Percentiles rank a stretch among this genome's conserved stretches.
Conservation (phyloP, 2,329 filamentous ascomycete species). For the Diatrype stigma region DNA sequence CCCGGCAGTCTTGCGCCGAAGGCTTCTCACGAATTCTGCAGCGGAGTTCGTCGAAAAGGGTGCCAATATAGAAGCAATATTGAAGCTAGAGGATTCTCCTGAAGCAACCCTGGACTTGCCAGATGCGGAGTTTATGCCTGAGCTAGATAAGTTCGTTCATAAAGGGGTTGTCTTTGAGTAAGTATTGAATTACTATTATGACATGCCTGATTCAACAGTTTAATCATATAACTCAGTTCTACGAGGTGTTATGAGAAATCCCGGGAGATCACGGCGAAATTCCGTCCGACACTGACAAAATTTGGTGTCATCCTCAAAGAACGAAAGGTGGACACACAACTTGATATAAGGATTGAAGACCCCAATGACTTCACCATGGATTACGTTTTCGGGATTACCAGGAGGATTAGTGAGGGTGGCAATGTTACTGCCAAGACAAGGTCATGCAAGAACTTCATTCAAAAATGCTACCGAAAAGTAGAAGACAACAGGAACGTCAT, state of each 20-base stretch:
- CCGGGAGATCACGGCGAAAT: neutral
- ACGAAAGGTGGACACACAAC: neutral
- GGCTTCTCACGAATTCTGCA: neutral
- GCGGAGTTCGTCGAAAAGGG: neutral
- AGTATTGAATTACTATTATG: neutral
- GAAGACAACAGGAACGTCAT: constrained; percentile 3
- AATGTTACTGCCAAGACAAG: neutral
- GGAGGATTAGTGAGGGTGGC: neutral
- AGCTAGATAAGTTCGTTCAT: neutral
- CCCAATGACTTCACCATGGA: neutral
- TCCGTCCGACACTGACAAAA: neutral
- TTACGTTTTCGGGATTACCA: neutral
- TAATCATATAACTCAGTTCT: neutral
- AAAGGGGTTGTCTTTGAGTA: neutral
- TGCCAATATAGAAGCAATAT: neutral
- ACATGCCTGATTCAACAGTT: neutral
- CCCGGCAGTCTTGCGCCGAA: neutral
- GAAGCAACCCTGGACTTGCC: neutral
- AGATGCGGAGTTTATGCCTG: neutral
- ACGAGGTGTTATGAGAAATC: neutral
- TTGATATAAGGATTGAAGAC: neutral
- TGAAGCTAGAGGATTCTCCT: neutral
- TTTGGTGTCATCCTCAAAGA: neutral
- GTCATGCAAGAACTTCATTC: constrained; percentile 9
- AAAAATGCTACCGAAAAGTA: constrained; percentile 6